phyloP scores from a whole-genome alignment of 768 basidiomycete species.

The Mrakia blollopis region DNA sequence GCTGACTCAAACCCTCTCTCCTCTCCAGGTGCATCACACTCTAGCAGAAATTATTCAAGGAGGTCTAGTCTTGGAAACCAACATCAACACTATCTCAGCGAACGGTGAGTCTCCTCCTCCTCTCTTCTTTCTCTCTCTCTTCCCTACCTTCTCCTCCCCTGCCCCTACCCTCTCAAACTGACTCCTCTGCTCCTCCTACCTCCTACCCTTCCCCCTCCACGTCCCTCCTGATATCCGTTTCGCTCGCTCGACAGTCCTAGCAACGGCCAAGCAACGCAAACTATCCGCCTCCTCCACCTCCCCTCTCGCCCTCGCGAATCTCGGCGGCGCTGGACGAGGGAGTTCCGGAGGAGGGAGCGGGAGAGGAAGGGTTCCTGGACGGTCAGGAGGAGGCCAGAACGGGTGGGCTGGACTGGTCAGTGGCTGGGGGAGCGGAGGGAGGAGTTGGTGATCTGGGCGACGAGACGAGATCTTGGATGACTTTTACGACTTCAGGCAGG shows the following conservation, averaged over 20 bases:
- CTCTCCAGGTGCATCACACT: slow-evolving; percentile 80
- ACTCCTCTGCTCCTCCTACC: neutral
- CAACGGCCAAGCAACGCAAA: slow-evolving; percentile 9
- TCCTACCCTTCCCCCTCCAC: too few relatives aligned
- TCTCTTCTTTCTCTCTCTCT: neutral
- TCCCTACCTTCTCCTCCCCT: neutral
- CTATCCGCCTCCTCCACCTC: slow-evolving; percentile 9
- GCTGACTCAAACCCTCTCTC: neutral
- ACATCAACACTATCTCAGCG: slow-evolving; percentile 29
- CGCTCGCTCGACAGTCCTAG: neutral
- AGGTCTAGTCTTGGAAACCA: slow-evolving; percentile 88
- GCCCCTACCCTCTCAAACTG: too few relatives aligned
- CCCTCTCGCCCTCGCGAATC: slow-evolving; percentile 8
- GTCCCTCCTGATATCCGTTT: too few relatives aligned
- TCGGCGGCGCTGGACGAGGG: neutral
- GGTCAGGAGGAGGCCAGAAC: slow-evolving; percentile 1
- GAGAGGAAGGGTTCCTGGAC: neutral
- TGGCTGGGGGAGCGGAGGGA: neutral
- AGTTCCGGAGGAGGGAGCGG: neutral
- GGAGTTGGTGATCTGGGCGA: slow-evolving; percentile 1
- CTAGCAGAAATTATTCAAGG: slow-evolving; percentile 95
- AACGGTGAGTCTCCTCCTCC: slow-evolving; percentile 29
- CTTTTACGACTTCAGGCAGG: neutral
- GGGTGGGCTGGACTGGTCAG: slow-evolving; percentile 16
- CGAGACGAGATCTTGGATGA: neutral